A percentile compares a stretch with the other conserved stretches of the same genome.
phyloP scores from a whole-genome alignment of 2,329 filamentous ascomycete genomes.

The Torrubiella hemipterigena region DNA sequence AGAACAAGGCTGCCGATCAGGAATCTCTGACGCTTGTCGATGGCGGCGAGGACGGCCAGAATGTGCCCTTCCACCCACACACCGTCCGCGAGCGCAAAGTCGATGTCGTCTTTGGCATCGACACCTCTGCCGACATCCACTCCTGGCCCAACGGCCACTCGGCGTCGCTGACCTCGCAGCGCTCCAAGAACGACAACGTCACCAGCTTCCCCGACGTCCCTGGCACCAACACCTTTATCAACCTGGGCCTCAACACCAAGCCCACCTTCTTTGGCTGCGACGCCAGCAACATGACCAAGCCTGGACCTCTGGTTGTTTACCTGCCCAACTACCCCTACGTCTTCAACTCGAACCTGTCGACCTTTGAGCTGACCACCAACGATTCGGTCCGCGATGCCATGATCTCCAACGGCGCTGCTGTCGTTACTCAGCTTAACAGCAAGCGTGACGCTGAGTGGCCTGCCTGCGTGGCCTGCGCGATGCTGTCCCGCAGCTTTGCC shows the following conservation, averaged over 20 bases:
- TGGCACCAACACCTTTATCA: conserved; percentile 40
- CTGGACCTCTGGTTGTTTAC: conserved; percentile 69
- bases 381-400: conserved; percentile 60
- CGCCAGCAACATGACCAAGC: conserved; percentile 38
- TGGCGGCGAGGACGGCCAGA: conserved; percentile 68
- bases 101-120: conserved; percentile 53
- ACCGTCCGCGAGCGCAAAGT: conserved; percentile 35
- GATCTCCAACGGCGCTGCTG: conserved; percentile 77
- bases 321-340: conserved; percentile 68
- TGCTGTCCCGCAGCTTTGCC: conserved; percentile 63
- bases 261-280: conserved; percentile 56
- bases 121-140: conserved; percentile 50
- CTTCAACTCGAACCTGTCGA: conserved; percentile 65
- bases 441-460: conserved; percentile 67
- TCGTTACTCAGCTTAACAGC: conserved; percentile 71
- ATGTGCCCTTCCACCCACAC: conserved; percentile 63
- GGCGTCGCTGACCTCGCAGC: conserved; percentile 44
- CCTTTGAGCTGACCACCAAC: conserved; percentile 57
- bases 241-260: conserved; percentile 43
- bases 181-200: conserved; percentile 33
- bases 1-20: conserved; percentile 29
- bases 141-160: conserved; percentile 51
- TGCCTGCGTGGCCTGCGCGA: conserved; percentile 77
- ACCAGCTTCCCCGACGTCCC: conserved; percentile 49
- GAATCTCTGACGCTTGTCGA: conserved; percentile 61